phyloP scores from a whole-genome alignment of 1,139 yeast species.

The Sugiyamaella castrensis region DNA sequence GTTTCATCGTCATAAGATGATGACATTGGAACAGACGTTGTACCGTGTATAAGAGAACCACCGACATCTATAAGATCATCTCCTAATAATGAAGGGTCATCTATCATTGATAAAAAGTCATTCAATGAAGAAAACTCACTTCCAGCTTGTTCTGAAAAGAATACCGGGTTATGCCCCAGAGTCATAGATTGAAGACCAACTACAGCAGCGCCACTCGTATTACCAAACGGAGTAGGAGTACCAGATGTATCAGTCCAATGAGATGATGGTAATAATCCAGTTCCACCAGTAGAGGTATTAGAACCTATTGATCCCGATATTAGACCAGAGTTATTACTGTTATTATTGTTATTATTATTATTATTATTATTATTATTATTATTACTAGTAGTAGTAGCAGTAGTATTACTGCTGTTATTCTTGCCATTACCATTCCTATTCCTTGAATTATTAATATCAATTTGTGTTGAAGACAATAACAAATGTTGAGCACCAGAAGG shows the following conservation, averaged over 20 bases:
- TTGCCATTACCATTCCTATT: constrained; percentile 5
- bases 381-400: neutral
- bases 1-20: neutral
- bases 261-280: neutral
- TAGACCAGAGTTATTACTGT: neutral
- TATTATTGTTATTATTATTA: neutral
- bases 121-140: constrained; percentile 88
- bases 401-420: neutral
- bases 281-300: neutral
- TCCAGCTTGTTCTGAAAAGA: constrained; percentile 89
- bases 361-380: neutral
- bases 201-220: neutral
- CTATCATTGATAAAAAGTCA: constrained; percentile 86
- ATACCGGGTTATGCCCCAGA: constrained; percentile 48
- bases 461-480: constrained; percentile 13
- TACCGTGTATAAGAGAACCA: constrained; percentile 4
- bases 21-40: neutral
- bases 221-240: neutral
- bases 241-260: constrained; percentile 9
- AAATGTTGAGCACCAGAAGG: constrained; percentile 16
- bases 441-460: constrained; percentile 15
- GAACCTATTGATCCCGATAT: constrained; percentile 1
- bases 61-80: constrained; percentile 8
- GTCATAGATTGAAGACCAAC: constrained; percentile 16
- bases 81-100: constrained; percentile 57